Base-by-base conservation (phyloP, 345 rosid genomes). In the Microthlaspi erraticum region DNA sequence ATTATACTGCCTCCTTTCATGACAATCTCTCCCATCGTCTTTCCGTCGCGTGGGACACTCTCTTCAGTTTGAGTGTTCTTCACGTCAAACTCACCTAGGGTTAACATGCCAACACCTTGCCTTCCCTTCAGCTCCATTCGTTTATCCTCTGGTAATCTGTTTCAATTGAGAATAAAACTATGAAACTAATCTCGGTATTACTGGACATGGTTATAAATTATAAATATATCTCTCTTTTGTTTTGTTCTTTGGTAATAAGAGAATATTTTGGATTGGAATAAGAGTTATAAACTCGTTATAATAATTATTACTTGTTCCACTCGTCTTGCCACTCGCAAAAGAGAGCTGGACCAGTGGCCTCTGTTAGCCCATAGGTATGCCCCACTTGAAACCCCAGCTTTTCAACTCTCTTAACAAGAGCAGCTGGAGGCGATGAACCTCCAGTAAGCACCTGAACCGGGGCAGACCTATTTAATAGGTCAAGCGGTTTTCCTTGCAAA, bases 351-450 rank as follows among this genome's bases (percentile, higher is more conserved):
- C 96, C 97, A 0, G 86, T 83, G 10, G 93, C 86, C 70, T 90
- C 97, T 0, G 96, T 93, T 2, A 88, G 84, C 1, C 98, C 97
- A 39, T 93, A 93, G 1, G 78, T 81, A 31, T 90, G 98, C 1
- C 90, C 81, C 10, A 93, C 82, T 3, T 82, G 72, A 74, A 90
- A 93, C 12, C 93, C 91, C 0, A 90, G 56, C 12, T 19, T 33
- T 38, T 84, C 80, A 5, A 88, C 83, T 48, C 81, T 78, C 68
- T 78, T 63, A 1, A 93, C 64, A 20, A 90, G 77, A 0, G 86
- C 12, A 1, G 85, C 79, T 0, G 97, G 91, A 0, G 96, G 98
- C 0, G 98, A 79, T 2, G 97, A 92, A 0, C 97, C 98, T 1
- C 96, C 98, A 0, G 88, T 86, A 79, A 82, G 72, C 9, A 87